A percentile compares a stretch with the other conserved stretches of the same genome.
Conservation (phyloP, 129 eudicot genomes). For the carrot (Daucus carota) region DH1_v3.0 NC_030388.2:32545501-32546000, state of each 20-base stretch:
- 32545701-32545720: conserved; percentile 66
- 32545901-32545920: background rate
- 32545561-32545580: background rate
- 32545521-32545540: conserved; percentile 78
- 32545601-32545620: background rate
- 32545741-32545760: background rate
- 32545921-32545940: background rate
- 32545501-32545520: conserved; percentile 70
- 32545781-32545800: conserved; percentile 51
- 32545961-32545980: conserved; percentile 6
- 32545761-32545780: background rate
- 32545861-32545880: background rate
- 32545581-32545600: background rate
- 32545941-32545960: background rate
- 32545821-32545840: conserved; percentile 58
- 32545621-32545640: conserved; percentile 30
- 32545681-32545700: conserved; percentile 89
- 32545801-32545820: conserved; percentile 77
- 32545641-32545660: conserved; percentile 90
- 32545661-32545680: conserved; percentile 74
- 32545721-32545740: conserved; percentile 3
- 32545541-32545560: conserved; percentile 4
- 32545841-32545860: conserved; percentile 8
- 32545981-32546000: background rate
- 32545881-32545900: background rate